phyloP scores from a whole-genome alignment of 495 filamentous ascomycete species.

The Podospora australis region DNA sequence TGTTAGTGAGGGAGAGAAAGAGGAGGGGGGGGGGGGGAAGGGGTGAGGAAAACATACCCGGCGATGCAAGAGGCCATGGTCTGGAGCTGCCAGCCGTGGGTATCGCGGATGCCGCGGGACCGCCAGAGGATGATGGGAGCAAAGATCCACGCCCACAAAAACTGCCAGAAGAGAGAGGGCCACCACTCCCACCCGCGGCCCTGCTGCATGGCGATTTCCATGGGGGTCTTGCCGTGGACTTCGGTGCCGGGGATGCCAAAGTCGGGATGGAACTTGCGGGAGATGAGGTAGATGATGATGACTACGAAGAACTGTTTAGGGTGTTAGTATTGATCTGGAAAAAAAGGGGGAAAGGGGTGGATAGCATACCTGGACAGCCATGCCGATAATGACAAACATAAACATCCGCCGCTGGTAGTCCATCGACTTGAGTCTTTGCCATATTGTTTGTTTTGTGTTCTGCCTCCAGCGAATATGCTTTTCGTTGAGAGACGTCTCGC shows the following conservation, averaged over 20 bases:
- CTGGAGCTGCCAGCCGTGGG: conserved; percentile 62
- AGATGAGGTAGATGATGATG: conserved; percentile 56
- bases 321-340: conserved; percentile 3
- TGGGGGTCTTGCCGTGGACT: conserved; percentile 38
- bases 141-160: conserved; percentile 56
- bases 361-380: conserved; percentile 43
- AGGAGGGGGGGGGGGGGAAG: background rate
- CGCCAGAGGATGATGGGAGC: conserved; percentile 38
- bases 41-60: conserved; percentile 31
- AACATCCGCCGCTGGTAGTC: conserved; percentile 42
- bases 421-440: conserved; percentile 15
- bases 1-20: conserved; percentile 4
- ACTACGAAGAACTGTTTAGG: conserved; percentile 49
- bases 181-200: conserved; percentile 61
- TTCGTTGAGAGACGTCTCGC: conserved; percentile 19
- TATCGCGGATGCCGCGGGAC: conserved; percentile 50
- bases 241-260: conserved; percentile 39
- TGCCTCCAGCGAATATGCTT: too few species aligned
- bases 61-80: conserved; percentile 55
- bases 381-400: conserved; percentile 43
- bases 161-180: conserved; percentile 57
- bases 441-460: background rate
- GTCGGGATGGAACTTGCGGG: conserved; percentile 53
- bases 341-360: background rate
- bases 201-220: conserved; percentile 39